A percentile compares a stretch with the other conserved stretches of the same genome.
These are phyloP conservation scores for Polytolypa hystricis DNA, from an alignment of 2,329 filamentous ascomycete genomes.

Conservation along the genomic window DNA sequence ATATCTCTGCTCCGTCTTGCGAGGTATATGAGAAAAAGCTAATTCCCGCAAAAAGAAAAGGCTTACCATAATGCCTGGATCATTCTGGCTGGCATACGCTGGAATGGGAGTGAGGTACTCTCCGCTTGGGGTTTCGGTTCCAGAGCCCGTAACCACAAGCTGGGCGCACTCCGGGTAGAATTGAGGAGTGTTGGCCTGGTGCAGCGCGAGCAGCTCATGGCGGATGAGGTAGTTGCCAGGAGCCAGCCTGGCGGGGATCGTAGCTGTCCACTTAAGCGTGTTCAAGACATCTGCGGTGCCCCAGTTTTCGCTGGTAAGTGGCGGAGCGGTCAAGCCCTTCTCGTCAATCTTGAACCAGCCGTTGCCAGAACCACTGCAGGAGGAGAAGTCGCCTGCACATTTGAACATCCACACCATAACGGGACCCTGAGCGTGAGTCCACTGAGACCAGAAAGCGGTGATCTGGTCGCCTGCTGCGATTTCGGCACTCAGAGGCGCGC, in stretches of 20 bases:
- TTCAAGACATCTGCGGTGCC: conserved; percentile 37
- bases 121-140: conserved; percentile 33
- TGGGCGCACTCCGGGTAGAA: conserved; percentile 50
- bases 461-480: conserved; percentile 39
- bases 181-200: conserved; percentile 43
- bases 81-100: conserved; percentile 17
- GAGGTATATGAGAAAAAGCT: not conserved
- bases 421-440: conserved; percentile 49
- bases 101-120: conserved; percentile 37
- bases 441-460: conserved; percentile 44
- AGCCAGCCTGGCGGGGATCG: conserved; percentile 39
- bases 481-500: conserved; percentile 35
- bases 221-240: conserved; percentile 47
- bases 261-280: conserved; percentile 40
- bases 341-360: conserved; percentile 52
- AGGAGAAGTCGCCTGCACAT: conserved; percentile 12
- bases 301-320: conserved; percentile 38
- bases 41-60: not conserved
- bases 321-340: conserved; percentile 37
- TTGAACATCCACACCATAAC: conserved; percentile 44
- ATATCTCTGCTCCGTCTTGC: not conserved
- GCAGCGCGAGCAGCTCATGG: conserved; percentile 47
- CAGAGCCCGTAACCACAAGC: conserved; percentile 40
- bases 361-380: conserved; percentile 42
- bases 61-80: conserved; percentile 25